A percentile compares a stretch with the other conserved stretches of the same genome.
These are phyloP conservation scores for Cercospora sp. DNA, from an alignment of 2,329 filamentous ascomycete species.

Conservation along the genomic window DNA sequence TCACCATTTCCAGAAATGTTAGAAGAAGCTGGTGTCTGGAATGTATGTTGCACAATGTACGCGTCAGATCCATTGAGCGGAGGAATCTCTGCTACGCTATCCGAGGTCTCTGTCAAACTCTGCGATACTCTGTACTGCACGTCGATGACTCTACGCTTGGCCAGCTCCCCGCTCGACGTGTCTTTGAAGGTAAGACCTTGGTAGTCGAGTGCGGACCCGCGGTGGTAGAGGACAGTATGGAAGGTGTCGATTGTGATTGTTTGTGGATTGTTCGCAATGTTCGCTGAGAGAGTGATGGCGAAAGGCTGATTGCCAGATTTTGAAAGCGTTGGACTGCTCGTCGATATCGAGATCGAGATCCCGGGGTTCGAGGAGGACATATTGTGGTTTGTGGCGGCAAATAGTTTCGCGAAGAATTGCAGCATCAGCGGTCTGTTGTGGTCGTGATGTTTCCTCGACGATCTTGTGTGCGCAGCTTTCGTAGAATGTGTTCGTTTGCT, in stretches of 20 bases:
- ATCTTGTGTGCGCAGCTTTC: not conserved
- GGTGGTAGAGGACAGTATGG: not conserved
- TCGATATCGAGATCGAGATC: not conserved
- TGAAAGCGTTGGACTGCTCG: not conserved
- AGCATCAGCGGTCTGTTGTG: not conserved
- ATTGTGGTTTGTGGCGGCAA: not conserved
- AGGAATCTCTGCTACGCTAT: not conserved
- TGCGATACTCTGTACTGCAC: not conserved
- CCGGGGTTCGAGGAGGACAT: not conserved
- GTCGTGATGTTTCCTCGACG: not conserved
- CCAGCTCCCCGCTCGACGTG: not conserved
- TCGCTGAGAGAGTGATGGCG: not conserved
- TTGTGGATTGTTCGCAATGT: not conserved
- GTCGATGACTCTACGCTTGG: not conserved
- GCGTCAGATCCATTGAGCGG: not conserved
- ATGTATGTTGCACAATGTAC: not conserved
- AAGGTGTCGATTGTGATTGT: not conserved
- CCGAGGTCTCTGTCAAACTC: not conserved
- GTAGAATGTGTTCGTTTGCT: not conserved
- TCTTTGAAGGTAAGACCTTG: not conserved
- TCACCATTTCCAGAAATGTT: not conserved
- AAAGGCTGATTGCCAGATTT: not conserved
- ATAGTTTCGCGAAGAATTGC: not conserved
- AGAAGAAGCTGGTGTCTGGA: not conserved
- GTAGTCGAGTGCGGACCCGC: not conserved